Evolutionary conservation across 495 filamentous ascomycete genomes (phyloP).

Genomic region (Daldinia grandis): DNA sequence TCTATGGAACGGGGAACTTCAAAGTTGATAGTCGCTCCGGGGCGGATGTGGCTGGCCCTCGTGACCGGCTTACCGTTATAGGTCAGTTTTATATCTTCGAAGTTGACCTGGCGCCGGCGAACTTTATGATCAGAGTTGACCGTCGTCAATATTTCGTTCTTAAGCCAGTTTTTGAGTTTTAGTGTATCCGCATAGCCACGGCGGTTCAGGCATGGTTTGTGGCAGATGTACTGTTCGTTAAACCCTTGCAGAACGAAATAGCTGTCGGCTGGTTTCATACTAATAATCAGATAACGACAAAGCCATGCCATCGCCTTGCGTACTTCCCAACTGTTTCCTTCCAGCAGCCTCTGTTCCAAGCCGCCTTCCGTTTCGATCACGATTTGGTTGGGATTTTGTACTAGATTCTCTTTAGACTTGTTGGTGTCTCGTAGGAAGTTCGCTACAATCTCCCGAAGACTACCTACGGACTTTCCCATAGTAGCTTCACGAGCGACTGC

Average conservation of each 20-base stretch:
- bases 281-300: slow-evolving; percentile 46
- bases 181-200: slow-evolving; percentile 28
- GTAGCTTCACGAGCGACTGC: slow-evolving; percentile 15
- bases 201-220: slow-evolving; percentile 31
- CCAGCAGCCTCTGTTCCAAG: slow-evolving; percentile 40
- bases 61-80: slow-evolving; percentile 27
- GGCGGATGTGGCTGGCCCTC: slow-evolving; percentile 26
- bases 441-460: slow-evolving; percentile 25
- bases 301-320: slow-evolving; percentile 45
- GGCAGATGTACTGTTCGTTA: slow-evolving; percentile 48
- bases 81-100: slow-evolving; percentile 38
- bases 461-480: slow-evolving; percentile 26
- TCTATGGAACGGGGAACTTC: slow-evolving; percentile 43
- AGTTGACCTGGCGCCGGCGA: slow-evolving; percentile 24
- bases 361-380: slow-evolving; percentile 44
- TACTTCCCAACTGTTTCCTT: slow-evolving; percentile 48
- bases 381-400: slow-evolving; percentile 40
- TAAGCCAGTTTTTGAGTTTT: slow-evolving; percentile 38
- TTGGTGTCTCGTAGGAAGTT: slow-evolving; percentile 11
- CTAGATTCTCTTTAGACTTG: not conserved
- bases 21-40: slow-evolving; percentile 46
- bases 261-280: slow-evolving; percentile 23
- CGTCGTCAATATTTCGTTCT: slow-evolving; percentile 13
- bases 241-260: slow-evolving; percentile 46
- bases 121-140: slow-evolving; percentile 3